Evolutionary conservation across 139 green algal genomes (phyloP).

Genomic region (Zygnema circumcarinatum): DNA sequence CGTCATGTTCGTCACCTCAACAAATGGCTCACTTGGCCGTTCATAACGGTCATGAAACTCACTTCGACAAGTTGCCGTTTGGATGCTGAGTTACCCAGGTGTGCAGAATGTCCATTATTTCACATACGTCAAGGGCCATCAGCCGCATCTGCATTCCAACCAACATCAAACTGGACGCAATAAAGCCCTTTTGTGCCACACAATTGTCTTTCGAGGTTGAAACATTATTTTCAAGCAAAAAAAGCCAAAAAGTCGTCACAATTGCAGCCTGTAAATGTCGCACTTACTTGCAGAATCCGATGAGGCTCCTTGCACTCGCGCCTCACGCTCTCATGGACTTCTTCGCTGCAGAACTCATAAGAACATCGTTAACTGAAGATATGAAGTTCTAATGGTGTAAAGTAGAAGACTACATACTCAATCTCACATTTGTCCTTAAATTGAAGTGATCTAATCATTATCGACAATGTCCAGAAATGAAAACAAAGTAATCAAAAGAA

Average conservation of each 20-base stretch:
- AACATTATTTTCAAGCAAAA: neutral
- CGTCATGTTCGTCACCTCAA: neutral
- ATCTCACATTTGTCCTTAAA: neutral
- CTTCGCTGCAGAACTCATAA: conserved; percentile 1
- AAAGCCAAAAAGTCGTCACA: neutral
- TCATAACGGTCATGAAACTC: too few species aligned
- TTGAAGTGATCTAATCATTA: neutral
- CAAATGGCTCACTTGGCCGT: neutral
- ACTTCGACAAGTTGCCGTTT: neutral
- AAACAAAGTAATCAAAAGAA: neutral
- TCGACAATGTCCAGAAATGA: neutral
- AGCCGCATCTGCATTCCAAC: conserved; percentile 8
- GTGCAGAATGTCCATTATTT: neutral
- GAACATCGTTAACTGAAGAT: neutral
- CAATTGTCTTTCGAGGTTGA: neutral
- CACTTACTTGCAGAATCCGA: conserved; percentile 29
- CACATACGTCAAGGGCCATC: neutral
- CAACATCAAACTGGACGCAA: neutral
- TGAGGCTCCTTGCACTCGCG: conserved; percentile 38
- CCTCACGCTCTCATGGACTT: conserved; percentile 22
- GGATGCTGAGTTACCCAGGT: neutral
- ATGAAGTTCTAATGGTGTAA: too few species aligned
- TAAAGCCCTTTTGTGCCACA: neutral
- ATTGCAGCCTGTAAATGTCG: neutral
- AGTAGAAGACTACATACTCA: too few species aligned